Evolutionary conservation across 2,329 filamentous ascomycete genomes (phyloP), one percentile per base, ranked within the genome.

Genomic region (Exophiala mesophila): DNA sequence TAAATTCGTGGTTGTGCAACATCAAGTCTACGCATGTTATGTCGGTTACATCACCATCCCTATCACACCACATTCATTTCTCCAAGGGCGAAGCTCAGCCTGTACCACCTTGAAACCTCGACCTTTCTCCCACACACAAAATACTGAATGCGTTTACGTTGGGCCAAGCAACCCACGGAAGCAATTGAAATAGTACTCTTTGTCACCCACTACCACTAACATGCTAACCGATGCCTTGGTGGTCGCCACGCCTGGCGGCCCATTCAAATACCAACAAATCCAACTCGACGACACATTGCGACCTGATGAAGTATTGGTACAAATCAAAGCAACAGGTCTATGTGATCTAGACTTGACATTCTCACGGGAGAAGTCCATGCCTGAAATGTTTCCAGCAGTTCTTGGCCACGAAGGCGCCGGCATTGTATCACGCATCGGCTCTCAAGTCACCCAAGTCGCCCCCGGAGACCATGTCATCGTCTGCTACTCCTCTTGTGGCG

Each of bases 251-350:
- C 82, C 76, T 37, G 87, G 85, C 55, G 82, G 80, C 43, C 76
- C 81, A 72, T 73, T 63, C 20, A 53, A 59, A 29, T 65, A 63
- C 59, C 66, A 65, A 44, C 55, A 65, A 68, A 88, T 95, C 59
- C 38, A 49, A 32, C 50, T 55, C 12, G 80, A 85, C 55, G 88
- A 94, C 38, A 74, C 73, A 48, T 88, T 89, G 32, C 86, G 82
- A 16, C 82, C 88, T 34, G 88, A 94, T 70, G 86, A 95, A 70
- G 85, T 95, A 54, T 82, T 94, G 52, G 72, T 95, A 67, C 89
- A 92, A 68, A 77, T 94, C 74, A 88, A 88, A 68, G 94, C 78
- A 73, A 85, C 83, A 13, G 88, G 88, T 61, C 86, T 94, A 55
- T 94, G 88, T 75, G 88, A 94, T 72, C 92, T 87, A 17, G 87